Evolutionary conservation across 257 asterid species (phyloP), one percentile per base, ranked within the genome.

Genomic region (Apocynum venetum): DNA sequence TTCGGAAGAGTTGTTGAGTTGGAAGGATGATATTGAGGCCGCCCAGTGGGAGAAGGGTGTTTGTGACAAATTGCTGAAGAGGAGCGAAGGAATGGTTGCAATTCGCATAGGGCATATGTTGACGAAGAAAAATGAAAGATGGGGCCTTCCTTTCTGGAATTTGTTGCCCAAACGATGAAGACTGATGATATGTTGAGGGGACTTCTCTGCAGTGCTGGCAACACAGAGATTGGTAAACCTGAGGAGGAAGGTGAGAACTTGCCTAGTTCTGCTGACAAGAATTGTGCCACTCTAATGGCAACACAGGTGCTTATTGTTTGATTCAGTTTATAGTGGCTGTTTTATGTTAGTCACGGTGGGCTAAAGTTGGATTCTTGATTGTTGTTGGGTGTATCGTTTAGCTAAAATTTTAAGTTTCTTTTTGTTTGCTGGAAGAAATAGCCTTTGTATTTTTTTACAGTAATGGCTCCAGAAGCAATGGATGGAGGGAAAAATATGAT

Each of bases 1-100:
- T 74, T 92, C 97, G 5, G 89, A 85, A 51, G 92, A 83, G 59
- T 80, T 94, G 75, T 69, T 69, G 85, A 71, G 25, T 44, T 94
- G 97, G 97, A 91, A 82, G 80, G 95, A 85, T 35, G 91, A 87
- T 51, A 76, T 92, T 20, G 94, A 92, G 83, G 89, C 89, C 10
- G 92, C 98, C 0, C 83, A 90, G 25, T 86, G 87, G 92, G 91
- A 91, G 4, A 90, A 91, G 60, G 43, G 71, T 51, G 84, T 64
- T 41, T 56, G 56, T 6, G 71, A 76, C 61, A 67, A 59, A 69
- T 71, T 94, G 72, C 67, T 87, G 64, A 81, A 74, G 89, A 88
- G 79, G 85, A 84, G 89, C 68, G 79, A 80, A 82, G 81, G 66
- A 6, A 72, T 92, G 43, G 63, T 81, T 79, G 96, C 86, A 1